Base-by-base conservation (phyloP, 495 filamentous ascomycete species). In the Diplogelasinospora grovesii region DNA sequence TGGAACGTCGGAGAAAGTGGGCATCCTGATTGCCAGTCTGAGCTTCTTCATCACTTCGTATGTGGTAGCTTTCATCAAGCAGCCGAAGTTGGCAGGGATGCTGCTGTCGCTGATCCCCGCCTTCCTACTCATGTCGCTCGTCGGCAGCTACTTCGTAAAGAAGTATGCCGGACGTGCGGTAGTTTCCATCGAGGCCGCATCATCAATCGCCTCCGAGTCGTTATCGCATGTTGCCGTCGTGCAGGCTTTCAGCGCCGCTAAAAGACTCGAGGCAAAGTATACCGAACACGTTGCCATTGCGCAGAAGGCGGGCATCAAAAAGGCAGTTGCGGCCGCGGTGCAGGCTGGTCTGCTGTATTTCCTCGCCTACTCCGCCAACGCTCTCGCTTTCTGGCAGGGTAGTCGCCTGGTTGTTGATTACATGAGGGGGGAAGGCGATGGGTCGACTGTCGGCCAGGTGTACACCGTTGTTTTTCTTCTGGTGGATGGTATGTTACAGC, bases 311-410 rank as follows among this genome's bases (percentile, higher is more conserved):
- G 88, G 89, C 4, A 71, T 74, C 58, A 87, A 81, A 59, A 71
- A 76, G 45, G 82, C 87, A 50, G 58, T 73, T 18, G 65, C 73
- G 2, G 56, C 87, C n/a, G 82, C 75, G 8, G 45, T 79, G 7
- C 86, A 95, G 83, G 67, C 95, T 26, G 84, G 78, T 32, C 64
- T 70, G 25, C 81, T 93, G 71, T 83, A 93, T 63, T 70, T 74
- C 45, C 67, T 89, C 37, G 76, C 95, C 43, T 95, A 88, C 56
- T 59, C 86, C 20, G 89, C 88, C 57, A 95, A 95, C 48, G 85
- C 81, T 26, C 74, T 97, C 18, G 82, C 88, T 19, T 97, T 95
- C 64, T 97, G 90, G 90, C 82, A 89, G 66, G 90, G 90, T 10
- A 88, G 82, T 41, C 69, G 75, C 36, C 92, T 79, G 57, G 53